Conservation (phyloP, 768 basidiomycete genomes). For the Mycena maculata region DNA sequence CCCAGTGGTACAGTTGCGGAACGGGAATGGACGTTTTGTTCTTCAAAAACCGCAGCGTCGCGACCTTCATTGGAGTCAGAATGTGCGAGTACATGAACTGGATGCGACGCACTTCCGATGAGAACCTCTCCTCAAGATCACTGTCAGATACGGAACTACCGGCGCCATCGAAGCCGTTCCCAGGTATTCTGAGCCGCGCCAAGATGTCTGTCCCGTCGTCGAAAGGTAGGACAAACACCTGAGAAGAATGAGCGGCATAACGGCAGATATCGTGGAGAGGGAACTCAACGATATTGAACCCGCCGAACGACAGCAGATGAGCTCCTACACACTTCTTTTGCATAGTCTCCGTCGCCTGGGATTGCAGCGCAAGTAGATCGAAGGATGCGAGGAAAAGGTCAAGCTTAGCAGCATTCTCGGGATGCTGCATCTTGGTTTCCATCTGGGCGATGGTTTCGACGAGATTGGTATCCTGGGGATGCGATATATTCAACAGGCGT, state of each 20-base stretch:
- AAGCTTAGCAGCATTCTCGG: not conserved
- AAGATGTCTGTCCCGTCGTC: not conserved
- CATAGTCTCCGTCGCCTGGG: not conserved
- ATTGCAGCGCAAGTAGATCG: not conserved
- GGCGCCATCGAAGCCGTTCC: not conserved
- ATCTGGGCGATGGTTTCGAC: not conserved
- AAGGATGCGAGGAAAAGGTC: not conserved
- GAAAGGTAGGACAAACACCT: not conserved
- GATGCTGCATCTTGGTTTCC: not conserved
- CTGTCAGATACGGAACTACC: not conserved
- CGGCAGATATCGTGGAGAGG: not conserved
- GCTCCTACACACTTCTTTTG: not conserved
- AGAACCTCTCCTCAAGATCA: not conserved
- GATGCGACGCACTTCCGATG: not conserved
- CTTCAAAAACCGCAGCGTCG: not conserved
- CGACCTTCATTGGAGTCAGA: not conserved
- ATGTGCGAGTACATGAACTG: not conserved
- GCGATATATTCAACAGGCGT: no score
- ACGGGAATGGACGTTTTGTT: not conserved
- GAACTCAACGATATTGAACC: not conserved
- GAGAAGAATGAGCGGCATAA: not conserved
- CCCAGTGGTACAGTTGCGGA: not conserved
- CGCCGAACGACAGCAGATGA: not conserved
- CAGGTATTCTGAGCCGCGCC: not conserved
- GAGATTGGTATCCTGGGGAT: not conserved